These are phyloP conservation scores for Ogataea trehaloabstinens DNA, from an alignment of 805 yeast genomes.

Conservation along the genomic window DNA sequence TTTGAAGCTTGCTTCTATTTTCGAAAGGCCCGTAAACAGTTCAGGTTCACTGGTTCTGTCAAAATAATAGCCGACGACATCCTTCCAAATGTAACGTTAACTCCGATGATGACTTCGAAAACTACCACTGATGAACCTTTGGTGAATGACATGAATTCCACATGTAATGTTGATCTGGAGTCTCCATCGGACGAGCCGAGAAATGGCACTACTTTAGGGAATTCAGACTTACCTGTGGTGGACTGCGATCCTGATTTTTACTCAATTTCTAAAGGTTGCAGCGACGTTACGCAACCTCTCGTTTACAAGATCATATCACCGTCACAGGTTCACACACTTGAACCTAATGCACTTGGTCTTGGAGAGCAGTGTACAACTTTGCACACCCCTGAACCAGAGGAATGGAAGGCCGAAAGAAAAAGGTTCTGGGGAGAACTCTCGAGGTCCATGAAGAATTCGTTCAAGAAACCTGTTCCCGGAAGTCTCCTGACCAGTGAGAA, in stretches of 20 bases:
- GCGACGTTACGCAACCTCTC: conserved; percentile 14
- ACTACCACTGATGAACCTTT: background rate
- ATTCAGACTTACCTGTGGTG: conserved; percentile 12
- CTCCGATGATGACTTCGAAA: background rate
- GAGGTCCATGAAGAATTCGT: conserved; percentile 57
- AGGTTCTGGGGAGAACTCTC: conserved; percentile 66
- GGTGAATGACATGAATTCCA: background rate
- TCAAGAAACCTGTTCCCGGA: conserved; percentile 75
- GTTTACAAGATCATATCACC: conserved; percentile 23
- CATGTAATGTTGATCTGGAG: background rate
- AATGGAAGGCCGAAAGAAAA: conserved; percentile 64
- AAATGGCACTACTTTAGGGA: background rate
- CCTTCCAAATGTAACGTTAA: conserved; percentile 19
- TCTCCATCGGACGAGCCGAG: background rate
- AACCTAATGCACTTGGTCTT: conserved; percentile 12
- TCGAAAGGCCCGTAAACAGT: conserved; percentile 59
- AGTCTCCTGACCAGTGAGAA: conserved; percentile 53
- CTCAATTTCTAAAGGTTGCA: conserved; percentile 8
- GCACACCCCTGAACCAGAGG: conserved; percentile 52
- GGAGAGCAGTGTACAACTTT: conserved; percentile 13
- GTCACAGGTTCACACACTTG: conserved; percentile 11
- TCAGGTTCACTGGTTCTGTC: conserved; percentile 68
- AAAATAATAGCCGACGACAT: conserved; percentile 37
- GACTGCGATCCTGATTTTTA: conserved; percentile 20
- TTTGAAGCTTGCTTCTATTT: conserved; percentile 81